Base-by-base conservation (phyloP, 495 filamentous ascomycete species). In the Thermochaetoides thermophila region DNA sequence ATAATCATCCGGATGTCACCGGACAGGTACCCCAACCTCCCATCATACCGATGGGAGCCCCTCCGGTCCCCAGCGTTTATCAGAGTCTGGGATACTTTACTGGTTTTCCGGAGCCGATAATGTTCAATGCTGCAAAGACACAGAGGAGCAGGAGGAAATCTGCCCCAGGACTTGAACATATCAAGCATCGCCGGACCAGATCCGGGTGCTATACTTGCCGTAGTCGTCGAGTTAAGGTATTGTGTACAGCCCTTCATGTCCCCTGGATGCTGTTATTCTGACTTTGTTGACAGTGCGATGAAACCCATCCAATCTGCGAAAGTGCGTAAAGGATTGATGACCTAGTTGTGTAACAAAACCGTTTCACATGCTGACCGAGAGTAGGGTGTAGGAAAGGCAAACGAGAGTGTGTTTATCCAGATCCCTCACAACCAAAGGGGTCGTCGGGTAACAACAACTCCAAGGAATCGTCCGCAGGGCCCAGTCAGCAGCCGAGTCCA, bases 171-270 rank as follows among this genome's bases (percentile, higher is more conserved):
- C 52, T 66, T 11, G 86, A 94, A 35, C 76, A 81, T 43, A 80
- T 92, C 44, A 97, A 95, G 52, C 87, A 95, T 48, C 79, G 86
- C 31, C 76, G 89, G 39, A 95, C 89, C 28, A 68, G 89, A 41
- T 93, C 82, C 37, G 89, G 89, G 21, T 97, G 89, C 59, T 93
- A 80, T 56, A 97, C 89, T 10, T 97, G 89, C 52, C 73, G 89
- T 46, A 72, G 74, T 37, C 71, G 89, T 28, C 68, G 89, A 43
- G 84, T 97, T 35, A 97, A 97, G 73, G 81, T 83, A 66, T 39
- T 26, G 14, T 27, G 5, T n/a, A 15, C 6, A 10, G 16, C 7
- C 6, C 7, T 10, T 20, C 16, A 23, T 15, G 0, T n/a, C 14
- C 8, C 1, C 9, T 15, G 17, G 15, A 11, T 2, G 14, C 13